Conservation (phyloP, 2,329 filamentous ascomycete genomes). For the Fusarium incarnatum region DNA sequence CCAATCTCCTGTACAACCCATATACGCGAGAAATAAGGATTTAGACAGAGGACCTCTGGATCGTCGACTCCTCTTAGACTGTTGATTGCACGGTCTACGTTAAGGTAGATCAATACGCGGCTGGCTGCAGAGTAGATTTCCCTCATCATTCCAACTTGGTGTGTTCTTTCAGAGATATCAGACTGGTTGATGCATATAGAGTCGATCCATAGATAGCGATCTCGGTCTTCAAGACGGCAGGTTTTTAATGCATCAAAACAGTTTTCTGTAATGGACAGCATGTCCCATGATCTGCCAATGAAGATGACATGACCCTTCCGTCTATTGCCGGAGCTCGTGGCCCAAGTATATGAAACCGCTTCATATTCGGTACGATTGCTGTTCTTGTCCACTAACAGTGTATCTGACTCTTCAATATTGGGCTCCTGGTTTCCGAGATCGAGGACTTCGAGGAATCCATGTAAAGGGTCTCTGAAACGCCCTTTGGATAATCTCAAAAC, state of each 20-base stretch:
- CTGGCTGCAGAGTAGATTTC: neutral
- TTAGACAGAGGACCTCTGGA: neutral
- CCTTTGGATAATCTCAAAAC: neutral
- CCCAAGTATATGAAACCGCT: conserved; percentile 4
- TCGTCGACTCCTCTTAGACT: neutral
- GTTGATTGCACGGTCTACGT: fast-evolving
- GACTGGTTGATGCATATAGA: conserved; percentile 8
- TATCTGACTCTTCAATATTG: neutral
- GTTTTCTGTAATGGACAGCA: neutral
- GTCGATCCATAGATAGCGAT: neutral
- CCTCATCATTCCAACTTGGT: neutral
- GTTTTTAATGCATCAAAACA: neutral
- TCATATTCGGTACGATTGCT: neutral
- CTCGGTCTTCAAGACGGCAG: neutral
- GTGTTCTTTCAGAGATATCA: neutral
- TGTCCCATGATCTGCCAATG: neutral
- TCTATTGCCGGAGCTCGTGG: neutral
- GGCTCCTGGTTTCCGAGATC: neutral
- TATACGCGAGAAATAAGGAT: conserved; percentile 2
- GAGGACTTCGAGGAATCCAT: neutral
- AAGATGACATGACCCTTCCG: neutral
- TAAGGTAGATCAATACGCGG: neutral
- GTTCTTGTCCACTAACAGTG: fast-evolving
- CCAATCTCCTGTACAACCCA: neutral
- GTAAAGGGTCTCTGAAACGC: neutral